These are phyloP conservation scores for Calophaca sinica DNA, from an alignment of 306 rosid genomes.

Conservation along the genomic window DNA sequence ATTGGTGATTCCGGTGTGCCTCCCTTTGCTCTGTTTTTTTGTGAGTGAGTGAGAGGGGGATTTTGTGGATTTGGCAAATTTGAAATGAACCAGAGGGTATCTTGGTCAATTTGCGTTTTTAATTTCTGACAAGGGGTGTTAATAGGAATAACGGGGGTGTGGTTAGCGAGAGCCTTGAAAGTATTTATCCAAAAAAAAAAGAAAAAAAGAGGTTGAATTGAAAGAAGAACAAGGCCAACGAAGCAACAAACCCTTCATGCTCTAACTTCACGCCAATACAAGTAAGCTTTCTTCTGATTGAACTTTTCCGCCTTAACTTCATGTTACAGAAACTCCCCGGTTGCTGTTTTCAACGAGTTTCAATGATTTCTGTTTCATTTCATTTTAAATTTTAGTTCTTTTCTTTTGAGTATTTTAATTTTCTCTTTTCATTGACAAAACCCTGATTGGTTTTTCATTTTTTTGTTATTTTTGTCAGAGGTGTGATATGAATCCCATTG, in stretches of 20 bases:
- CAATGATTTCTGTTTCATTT: background rate
- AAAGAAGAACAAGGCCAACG: background rate
- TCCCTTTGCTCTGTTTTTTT: too few species aligned
- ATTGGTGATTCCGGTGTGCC: too few species aligned
- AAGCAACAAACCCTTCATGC: background rate
- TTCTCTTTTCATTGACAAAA: background rate
- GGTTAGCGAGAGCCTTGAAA: too few species aligned
- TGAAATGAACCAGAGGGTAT: too few species aligned
- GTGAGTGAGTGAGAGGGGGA: too few species aligned
- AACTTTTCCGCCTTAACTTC: background rate
- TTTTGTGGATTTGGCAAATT: too few species aligned
- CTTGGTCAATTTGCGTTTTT: too few species aligned
- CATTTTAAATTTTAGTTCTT: background rate
- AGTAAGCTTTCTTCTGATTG: slow-evolving; percentile 35
- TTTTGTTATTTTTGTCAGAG: background rate
- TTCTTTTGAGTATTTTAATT: background rate
- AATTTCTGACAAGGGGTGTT: too few species aligned
- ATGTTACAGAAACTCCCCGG: slow-evolving; percentile 5
- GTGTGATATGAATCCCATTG: background rate
- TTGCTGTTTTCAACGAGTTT: background rate
- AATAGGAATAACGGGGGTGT: too few species aligned
- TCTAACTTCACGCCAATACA: slow-evolving; percentile 14
- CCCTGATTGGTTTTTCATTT: background rate
- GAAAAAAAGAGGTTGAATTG: too few species aligned
- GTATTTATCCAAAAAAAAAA: too few species aligned